phyloP scores from a whole-genome alignment of 1,284 basidiomycete species.

The Exobasidium rhododendri region DNA sequence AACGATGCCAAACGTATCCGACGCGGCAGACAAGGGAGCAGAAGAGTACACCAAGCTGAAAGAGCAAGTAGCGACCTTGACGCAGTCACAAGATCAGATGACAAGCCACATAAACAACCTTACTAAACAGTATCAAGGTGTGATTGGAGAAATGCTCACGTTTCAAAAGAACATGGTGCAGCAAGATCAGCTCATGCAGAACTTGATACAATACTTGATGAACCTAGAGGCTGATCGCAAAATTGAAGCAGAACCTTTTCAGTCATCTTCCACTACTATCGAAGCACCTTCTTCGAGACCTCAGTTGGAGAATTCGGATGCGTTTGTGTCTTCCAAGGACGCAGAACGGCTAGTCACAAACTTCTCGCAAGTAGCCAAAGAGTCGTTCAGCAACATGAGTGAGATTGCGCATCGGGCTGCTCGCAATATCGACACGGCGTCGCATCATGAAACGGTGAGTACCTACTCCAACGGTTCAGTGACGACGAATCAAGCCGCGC shows the following conservation, averaged over 20 bases:
- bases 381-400: constrained; percentile 69
- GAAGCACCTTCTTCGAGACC: not conserved
- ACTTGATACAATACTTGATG: constrained; percentile 74
- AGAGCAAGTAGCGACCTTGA: constrained; percentile 37
- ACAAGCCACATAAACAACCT: constrained; percentile 61
- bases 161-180: constrained; percentile 80
- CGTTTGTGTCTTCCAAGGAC: constrained; percentile 65
- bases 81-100: constrained; percentile 45
- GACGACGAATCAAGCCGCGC: not conserved
- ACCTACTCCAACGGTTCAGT: not conserved
- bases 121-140: constrained; percentile 72
- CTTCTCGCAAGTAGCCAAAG: constrained; percentile 64
- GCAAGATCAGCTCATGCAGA: constrained; percentile 79
- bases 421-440: not conserved
- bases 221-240: constrained; percentile 53
- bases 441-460: not conserved
- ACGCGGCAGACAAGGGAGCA: constrained; percentile 24
- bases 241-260: constrained; percentile 13
- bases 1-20: constrained; percentile 19
- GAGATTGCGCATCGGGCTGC: constrained; percentile 58
- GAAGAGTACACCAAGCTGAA: constrained; percentile 40
- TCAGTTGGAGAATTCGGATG: constrained; percentile 9
- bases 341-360: constrained; percentile 63
- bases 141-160: constrained; percentile 75
- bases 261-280: not conserved